Conservation (phyloP, 2,329 filamentous ascomycete species). For the Penicillium sp. region DNA sequence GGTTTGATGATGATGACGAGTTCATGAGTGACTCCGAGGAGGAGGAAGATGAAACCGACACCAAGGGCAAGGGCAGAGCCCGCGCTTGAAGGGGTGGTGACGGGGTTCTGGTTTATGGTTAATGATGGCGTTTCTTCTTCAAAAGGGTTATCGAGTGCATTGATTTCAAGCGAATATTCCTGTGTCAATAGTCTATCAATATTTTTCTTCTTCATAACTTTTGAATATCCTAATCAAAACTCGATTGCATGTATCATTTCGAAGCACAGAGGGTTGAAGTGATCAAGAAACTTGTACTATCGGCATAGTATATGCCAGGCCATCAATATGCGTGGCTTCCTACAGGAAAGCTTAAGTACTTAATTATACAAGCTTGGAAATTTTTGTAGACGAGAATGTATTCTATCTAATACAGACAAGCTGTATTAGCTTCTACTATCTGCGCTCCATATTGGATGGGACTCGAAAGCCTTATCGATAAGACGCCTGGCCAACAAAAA, state of each 20-base stretch:
- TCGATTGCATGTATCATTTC: background rate
- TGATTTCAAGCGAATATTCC: constrained; percentile 16
- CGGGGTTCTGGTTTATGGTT: constrained; percentile 17
- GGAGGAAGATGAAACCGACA: constrained; percentile 34
- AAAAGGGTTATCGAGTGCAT: constrained; percentile 17
- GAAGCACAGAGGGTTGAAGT: background rate
- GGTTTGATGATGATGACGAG: constrained; percentile 57
- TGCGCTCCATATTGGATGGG: background rate
- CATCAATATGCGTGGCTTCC: too few relatives aligned
- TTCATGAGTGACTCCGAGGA: constrained; percentile 53
- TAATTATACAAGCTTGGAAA: too few relatives aligned
- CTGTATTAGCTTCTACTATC: too few relatives aligned
- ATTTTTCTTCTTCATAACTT: background rate
- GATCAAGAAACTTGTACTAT: too few relatives aligned
- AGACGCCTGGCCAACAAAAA: constrained; percentile 26
- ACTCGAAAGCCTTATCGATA: constrained; percentile 29
- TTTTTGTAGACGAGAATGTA: too few relatives aligned
- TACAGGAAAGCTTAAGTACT: too few relatives aligned
- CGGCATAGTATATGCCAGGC: too few relatives aligned
- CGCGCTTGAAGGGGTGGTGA: constrained; percentile 33
- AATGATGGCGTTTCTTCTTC: constrained; percentile 29
- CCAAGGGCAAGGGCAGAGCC: constrained; percentile 47
- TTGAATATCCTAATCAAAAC: background rate
- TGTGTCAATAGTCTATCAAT: constrained; percentile 15
- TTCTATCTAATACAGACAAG: too few relatives aligned